Evolutionary conservation across 83 land plant species (phyloP).

Genomic region (Larix sibirica): DNA sequence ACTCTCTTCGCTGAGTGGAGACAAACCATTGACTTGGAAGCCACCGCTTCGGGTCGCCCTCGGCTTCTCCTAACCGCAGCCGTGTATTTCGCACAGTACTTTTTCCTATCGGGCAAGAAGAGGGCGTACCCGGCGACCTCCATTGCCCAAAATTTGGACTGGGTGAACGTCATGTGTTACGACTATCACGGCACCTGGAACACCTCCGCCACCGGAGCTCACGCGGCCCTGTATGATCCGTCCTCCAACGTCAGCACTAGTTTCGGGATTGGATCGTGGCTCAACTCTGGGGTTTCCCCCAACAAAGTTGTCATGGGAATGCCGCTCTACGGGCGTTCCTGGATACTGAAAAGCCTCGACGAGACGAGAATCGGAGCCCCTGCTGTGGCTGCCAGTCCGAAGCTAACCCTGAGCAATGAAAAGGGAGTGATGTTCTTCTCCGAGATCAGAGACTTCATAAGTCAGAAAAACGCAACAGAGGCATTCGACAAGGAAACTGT

Average conservation of each 20-base stretch:
- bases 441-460: constrained; percentile 22
- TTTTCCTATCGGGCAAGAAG: constrained; percentile 2
- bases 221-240: constrained; percentile 41
- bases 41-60: constrained; percentile 15
- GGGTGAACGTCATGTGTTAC: constrained; percentile 41
- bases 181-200: constrained; percentile 43
- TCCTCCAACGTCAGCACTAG: constrained; percentile 24
- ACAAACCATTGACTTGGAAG: constrained; percentile 26
- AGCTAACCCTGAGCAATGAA: constrained; percentile 18
- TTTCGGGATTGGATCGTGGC: constrained; percentile 39
- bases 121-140: constrained; percentile 36
- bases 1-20: constrained; percentile 55
- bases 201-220: constrained; percentile 28
- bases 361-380: constrained; percentile 41
- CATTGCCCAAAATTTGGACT: constrained; percentile 38
- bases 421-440: constrained; percentile 25
- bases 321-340: constrained; percentile 50
- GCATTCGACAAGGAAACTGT: constrained; percentile 22
- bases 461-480: constrained; percentile 20
- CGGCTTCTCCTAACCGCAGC: constrained; percentile 67
- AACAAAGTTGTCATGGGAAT: constrained; percentile 46
- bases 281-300: constrained; percentile 29
- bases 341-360: constrained; percentile 31
- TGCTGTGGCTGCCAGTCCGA: constrained; percentile 27
- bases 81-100: constrained; percentile 39